phyloP scores from a whole-genome alignment of 2,329 filamentous ascomycete species.

The Neospermospora avenae region DNA sequence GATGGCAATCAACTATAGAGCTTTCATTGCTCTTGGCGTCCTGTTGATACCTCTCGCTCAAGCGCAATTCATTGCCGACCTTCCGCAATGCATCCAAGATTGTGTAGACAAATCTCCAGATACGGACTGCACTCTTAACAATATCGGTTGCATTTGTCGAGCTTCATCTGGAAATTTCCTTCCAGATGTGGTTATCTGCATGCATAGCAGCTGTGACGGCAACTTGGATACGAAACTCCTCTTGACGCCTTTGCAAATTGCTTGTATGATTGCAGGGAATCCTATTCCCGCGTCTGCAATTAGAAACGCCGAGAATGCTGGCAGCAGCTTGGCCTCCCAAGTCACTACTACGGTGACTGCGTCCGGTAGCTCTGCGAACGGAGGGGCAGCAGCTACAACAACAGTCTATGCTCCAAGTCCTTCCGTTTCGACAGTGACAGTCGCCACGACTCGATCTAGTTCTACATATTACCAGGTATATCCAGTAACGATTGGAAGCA shows the following conservation, averaged over 20 bases:
- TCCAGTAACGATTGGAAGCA: conserved; percentile 16
- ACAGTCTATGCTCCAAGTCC: background rate
- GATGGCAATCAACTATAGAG: background rate
- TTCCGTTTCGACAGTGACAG: conserved; percentile 11
- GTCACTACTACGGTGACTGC: conserved; percentile 23
- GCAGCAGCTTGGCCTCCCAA: conserved; percentile 23
- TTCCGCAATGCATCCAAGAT: conserved; percentile 36
- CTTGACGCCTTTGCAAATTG: conserved; percentile 35
- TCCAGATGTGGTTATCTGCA: conserved; percentile 39
- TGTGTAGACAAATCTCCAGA: conserved; percentile 35
- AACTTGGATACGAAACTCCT: conserved; percentile 36
- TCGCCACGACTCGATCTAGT: conserved; percentile 8
- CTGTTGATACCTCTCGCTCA: conserved; percentile 23
- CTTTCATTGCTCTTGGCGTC: conserved; percentile 10
- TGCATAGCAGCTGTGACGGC: conserved; percentile 38
- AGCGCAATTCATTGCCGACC: conserved; percentile 27
- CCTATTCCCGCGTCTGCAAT: conserved; percentile 37
- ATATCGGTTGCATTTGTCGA: conserved; percentile 40
- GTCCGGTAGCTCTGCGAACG: conserved; percentile 12
- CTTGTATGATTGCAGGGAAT: conserved; percentile 33
- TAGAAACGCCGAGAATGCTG: conserved; percentile 32
- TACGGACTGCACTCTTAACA: conserved; percentile 34
- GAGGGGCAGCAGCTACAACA: conserved; percentile 11
- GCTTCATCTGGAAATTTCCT: conserved; percentile 37
- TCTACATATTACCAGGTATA: conserved; percentile 11